These are phyloP conservation scores for Chaetothyriales sp. DNA, from an alignment of 2,329 filamentous ascomycete species.

Conservation along the genomic window DNA sequence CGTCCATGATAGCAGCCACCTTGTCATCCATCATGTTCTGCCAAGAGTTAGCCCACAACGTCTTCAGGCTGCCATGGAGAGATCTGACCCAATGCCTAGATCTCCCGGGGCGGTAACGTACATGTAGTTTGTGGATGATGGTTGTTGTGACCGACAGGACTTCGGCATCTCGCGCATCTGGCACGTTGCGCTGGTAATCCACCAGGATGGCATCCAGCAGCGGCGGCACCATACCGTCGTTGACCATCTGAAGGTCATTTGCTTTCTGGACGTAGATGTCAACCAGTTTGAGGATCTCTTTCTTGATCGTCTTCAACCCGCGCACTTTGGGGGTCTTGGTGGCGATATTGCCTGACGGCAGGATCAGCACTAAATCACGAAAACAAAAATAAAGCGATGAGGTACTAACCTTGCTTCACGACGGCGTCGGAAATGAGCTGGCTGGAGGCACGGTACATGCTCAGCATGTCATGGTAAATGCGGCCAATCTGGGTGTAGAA, in stretches of 20 bases:
- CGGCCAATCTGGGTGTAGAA: conserved; percentile 96
- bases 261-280: conserved; percentile 97
- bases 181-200: conserved; percentile 94
- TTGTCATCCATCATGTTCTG: conserved; percentile 95
- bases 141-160: conserved; percentile 96
- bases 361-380: background rate
- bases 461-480: conserved; percentile 96
- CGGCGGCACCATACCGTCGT: conserved; percentile 86
- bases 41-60: conserved; percentile 20
- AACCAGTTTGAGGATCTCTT: conserved; percentile 95
- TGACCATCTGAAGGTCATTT: conserved; percentile 85
- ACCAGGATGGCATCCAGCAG: conserved; percentile 84
- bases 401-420: conserved; percentile 54
- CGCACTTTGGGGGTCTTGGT: conserved; percentile 96
- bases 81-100: conserved; percentile 36
- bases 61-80: conserved; percentile 12
- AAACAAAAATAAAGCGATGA: background rate
- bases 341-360: conserved; percentile 57
- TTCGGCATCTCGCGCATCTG: conserved; percentile 88
- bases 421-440: conserved; percentile 89
- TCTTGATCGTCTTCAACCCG: conserved; percentile 93
- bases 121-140: conserved; percentile 89
- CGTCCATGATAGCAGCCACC: conserved; percentile 93
- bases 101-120: conserved; percentile 48
- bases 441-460: conserved; percentile 97